Evolutionary conservation across 768 basidiomycete species (phyloP).

Genomic region (Amylocystis lapponica): DNA sequence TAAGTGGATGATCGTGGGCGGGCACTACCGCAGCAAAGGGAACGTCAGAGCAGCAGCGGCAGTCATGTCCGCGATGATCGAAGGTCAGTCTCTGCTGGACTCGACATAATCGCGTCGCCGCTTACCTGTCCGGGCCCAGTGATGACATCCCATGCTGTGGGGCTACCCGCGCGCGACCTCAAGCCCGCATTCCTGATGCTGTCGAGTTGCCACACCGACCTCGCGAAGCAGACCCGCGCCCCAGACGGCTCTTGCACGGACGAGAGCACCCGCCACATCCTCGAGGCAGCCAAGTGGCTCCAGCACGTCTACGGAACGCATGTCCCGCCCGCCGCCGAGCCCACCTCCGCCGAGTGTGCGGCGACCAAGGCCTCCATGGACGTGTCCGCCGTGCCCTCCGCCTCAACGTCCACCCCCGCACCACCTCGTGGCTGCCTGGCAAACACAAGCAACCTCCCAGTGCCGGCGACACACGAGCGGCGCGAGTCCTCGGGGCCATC

Average conservation of each 20-base stretch:
- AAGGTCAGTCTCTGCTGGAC: conserved; percentile 39
- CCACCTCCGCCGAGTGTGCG: not conserved
- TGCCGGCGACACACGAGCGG: not conserved
- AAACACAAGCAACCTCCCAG: conserved; percentile 1
- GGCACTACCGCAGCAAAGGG: conserved; percentile 45
- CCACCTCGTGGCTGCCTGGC: not conserved
- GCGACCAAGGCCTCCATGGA: not conserved
- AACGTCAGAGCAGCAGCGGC: conserved; percentile 38
- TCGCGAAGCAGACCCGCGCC: conserved; percentile 27
- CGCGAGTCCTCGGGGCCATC: not conserved
- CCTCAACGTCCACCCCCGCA: not conserved
- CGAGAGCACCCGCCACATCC: conserved; percentile 32
- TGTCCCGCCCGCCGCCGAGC: not conserved
- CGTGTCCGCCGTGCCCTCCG: not conserved
- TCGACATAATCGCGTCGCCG: not conserved
- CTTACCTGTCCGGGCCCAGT: conserved; percentile 26
- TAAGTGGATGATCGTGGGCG: conserved; percentile 52
- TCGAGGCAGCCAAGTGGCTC: conserved; percentile 23
- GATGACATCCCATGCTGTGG: conserved; percentile 31
- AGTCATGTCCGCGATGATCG: conserved; percentile 40
- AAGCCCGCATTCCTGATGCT: conserved; percentile 49
- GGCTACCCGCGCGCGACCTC: conserved; percentile 28
- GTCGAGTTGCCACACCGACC: conserved; percentile 48
- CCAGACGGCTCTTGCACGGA: conserved; percentile 21
- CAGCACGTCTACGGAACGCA: conserved; percentile 11